Percentiles rank a stretch among this genome's conserved stretches.
phyloP scores from a whole-genome alignment of 495 filamentous ascomycete genomes.

The Aspergillus haitiensis region DNA sequence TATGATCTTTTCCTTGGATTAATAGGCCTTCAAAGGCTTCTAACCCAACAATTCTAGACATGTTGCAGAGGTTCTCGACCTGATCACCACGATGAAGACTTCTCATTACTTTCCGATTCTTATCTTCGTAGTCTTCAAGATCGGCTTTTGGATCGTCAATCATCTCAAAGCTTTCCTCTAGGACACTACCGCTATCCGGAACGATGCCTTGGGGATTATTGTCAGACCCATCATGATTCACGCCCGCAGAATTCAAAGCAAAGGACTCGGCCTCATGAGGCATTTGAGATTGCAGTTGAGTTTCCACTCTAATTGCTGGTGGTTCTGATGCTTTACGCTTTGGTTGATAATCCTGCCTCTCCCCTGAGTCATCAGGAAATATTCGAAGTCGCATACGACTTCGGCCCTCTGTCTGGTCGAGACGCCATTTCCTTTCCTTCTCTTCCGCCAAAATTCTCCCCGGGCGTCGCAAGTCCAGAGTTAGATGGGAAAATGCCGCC shows the following conservation, averaged over 20 bases:
- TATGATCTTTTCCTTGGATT: conserved; percentile 85
- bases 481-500: conserved; percentile 70
- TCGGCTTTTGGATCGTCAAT: conserved; percentile 84
- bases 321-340: conserved; percentile 67
- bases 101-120: conserved; percentile 95
- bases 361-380: conserved; percentile 68
- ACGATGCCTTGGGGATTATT: conserved; percentile 35
- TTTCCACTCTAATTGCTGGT: conserved; percentile 40
- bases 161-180: conserved; percentile 92
- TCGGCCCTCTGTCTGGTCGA: conserved; percentile 92
- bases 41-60: conserved; percentile 88
- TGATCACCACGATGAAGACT: conserved; percentile 87
- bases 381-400: conserved; percentile 92
- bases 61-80: conserved; percentile 92
- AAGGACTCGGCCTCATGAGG: conserved; percentile 36
- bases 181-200: conserved; percentile 43
- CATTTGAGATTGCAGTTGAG: conserved; percentile 28
- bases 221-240: conserved; percentile 32
- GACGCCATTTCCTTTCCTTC: conserved; percentile 72
- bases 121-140: conserved; percentile 88
- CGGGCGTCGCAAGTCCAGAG: conserved; percentile 69
- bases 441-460: conserved; percentile 74
- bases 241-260: conserved; percentile 35
- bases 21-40: conserved; percentile 90
- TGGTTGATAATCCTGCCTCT: conserved; percentile 77